phyloP scores from a whole-genome alignment of 2,329 filamentous ascomycete genomes.

The Fusarium concolor region DNA sequence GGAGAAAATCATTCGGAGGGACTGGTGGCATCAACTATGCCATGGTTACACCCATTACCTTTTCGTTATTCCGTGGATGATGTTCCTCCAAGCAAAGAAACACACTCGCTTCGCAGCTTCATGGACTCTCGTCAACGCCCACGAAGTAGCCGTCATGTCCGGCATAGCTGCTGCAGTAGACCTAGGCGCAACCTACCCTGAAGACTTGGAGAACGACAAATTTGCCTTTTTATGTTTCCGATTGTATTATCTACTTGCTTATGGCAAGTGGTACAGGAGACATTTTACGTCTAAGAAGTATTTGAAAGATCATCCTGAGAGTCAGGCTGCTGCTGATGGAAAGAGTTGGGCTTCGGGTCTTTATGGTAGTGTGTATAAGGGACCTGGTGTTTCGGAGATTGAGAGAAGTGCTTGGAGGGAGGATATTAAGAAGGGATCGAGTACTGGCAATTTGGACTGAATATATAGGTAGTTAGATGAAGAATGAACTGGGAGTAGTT shows the following conservation, averaged over 20 bases:
- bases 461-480: no score
- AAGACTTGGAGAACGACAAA: slow-evolving; percentile 69
- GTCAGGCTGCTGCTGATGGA: slow-evolving; percentile 57
- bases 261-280: slow-evolving; percentile 70
- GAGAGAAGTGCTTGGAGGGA: slow-evolving; percentile 65
- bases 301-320: slow-evolving; percentile 37
- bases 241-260: slow-evolving; percentile 70
- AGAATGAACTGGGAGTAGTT: no score
- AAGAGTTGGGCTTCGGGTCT: slow-evolving; percentile 67
- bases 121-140: slow-evolving; percentile 24
- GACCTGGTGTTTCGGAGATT: slow-evolving; percentile 64
- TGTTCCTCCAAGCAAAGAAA: slow-evolving; percentile 33
- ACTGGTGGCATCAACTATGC: slow-evolving; percentile 34
- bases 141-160: slow-evolving; percentile 27
- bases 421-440: slow-evolving; percentile 52
- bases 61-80: slow-evolving; percentile 28
- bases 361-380: slow-evolving; percentile 70
- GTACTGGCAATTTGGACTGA: slow-evolving; percentile 50
- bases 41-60: slow-evolving; percentile 31
- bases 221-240: slow-evolving; percentile 71
- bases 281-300: slow-evolving; percentile 44
- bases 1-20: slow-evolving; percentile 32
- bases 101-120: slow-evolving; percentile 26
- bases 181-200: slow-evolving; percentile 18
- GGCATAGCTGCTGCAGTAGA: slow-evolving; percentile 32